Percentiles rank a stretch among this genome's conserved stretches.
Evolutionary conservation across 306 rosid genomes (phyloP).

Genomic region (Quercus ilex): DNA sequence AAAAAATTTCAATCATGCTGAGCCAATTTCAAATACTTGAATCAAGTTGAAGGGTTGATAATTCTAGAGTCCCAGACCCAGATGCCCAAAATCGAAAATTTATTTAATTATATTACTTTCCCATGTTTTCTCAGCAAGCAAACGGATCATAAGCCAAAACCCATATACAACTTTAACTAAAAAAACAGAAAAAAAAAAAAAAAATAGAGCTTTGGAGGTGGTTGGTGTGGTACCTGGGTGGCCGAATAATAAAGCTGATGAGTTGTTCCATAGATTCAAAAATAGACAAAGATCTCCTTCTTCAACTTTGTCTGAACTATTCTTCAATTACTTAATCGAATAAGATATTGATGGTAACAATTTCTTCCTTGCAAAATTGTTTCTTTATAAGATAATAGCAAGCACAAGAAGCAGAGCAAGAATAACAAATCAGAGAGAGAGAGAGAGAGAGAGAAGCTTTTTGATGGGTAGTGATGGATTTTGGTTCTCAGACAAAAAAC

Average conservation of each 20-base stretch:
- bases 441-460: background rate
- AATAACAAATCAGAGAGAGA: background rate
- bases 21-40: slow-evolving; percentile 1
- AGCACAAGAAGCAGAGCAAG: background rate
- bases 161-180: slow-evolving; percentile 14
- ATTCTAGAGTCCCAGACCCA: slow-evolving; percentile 3
- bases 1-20: background rate
- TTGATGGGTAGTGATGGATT: slow-evolving; percentile 26
- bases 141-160: slow-evolving; percentile 7
- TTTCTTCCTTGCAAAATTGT: background rate
- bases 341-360: slow-evolving; percentile 5
- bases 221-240: slow-evolving; percentile 43
- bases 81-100: background rate
- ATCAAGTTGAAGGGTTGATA: slow-evolving; percentile 7
- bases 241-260: slow-evolving; percentile 62
- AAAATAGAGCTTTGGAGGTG: background rate
- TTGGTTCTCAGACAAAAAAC: slow-evolving; percentile 26
- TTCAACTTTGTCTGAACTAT: background rate
- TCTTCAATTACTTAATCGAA: slow-evolving; percentile 15
- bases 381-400: background rate
- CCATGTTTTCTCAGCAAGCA: slow-evolving; percentile 8
- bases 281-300: slow-evolving; percentile 21
- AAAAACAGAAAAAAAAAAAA: background rate
- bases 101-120: background rate
- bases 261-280: slow-evolving; percentile 60